These are phyloP conservation scores for Lepiota venenata DNA, from an alignment of 768 basidiomycete genomes.

Conservation along the genomic window DNA sequence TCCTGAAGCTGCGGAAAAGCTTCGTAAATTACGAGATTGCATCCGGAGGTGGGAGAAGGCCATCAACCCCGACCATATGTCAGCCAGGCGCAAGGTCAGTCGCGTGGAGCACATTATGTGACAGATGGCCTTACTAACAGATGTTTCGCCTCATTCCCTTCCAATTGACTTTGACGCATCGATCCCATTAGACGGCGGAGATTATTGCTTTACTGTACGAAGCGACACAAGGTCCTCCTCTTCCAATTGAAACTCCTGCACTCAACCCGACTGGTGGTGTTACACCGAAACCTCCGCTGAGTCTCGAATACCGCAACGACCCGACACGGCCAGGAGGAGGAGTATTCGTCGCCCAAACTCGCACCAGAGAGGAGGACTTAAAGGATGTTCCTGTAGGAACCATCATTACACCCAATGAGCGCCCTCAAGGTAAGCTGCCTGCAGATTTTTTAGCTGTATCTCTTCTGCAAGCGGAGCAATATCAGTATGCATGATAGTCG, in stretches of 20 bases:
- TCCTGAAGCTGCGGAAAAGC: constrained; percentile 63
- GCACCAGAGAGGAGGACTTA: constrained; percentile 39
- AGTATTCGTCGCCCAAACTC: constrained; percentile 68
- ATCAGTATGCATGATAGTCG: too few species aligned
- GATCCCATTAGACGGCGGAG: constrained; percentile 67
- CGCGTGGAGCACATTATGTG: constrained; percentile 15
- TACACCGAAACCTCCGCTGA: constrained; percentile 47
- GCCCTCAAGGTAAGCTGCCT: constrained; percentile 33
- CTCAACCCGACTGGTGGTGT: constrained; percentile 81
- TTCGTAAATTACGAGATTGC: constrained; percentile 80
- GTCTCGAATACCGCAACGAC: constrained; percentile 76
- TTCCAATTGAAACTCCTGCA: constrained; percentile 52
- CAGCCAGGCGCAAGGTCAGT: constrained; percentile 79
- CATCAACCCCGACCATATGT: constrained; percentile 92
- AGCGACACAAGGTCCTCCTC: constrained; percentile 76
- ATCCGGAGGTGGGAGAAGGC: constrained; percentile 85
- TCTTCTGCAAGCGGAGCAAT: too few species aligned
- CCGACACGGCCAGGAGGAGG: constrained; percentile 82
- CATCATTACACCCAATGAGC: constrained; percentile 35
- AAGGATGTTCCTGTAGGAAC: constrained; percentile 54
- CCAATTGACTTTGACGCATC: not conserved
- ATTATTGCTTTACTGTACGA: constrained; percentile 91
- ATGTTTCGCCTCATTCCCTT: not conserved
- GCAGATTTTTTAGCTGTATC: too few species aligned
- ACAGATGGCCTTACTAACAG: constrained; percentile 3